Evolutionary conservation across 2,329 filamentous ascomycete species (phyloP).

Genomic region (Calonectria naviculata): DNA sequence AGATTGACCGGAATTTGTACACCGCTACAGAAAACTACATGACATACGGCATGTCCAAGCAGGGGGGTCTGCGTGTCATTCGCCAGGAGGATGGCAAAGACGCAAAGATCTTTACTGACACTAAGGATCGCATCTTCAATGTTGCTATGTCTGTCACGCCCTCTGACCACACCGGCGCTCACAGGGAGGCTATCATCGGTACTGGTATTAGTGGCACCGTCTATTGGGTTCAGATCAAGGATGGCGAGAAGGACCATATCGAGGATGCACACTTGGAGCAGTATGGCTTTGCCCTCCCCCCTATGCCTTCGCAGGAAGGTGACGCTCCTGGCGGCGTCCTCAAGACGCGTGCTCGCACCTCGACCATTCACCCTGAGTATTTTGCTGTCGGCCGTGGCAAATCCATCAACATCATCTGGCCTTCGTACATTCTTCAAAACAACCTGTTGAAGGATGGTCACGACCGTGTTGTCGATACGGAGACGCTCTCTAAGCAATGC

Average conservation of each 20-base stretch:
- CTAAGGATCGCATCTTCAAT: constrained; percentile 94
- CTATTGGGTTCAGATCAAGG: constrained; percentile 91
- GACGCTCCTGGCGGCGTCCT: constrained; percentile 92
- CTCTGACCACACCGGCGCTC: constrained; percentile 63
- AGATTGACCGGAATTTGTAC: constrained; percentile 93
- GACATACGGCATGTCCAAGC: constrained; percentile 93
- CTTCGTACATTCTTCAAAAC: constrained; percentile 71
- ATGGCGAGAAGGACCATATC: constrained; percentile 81
- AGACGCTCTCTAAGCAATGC: constrained; percentile 87
- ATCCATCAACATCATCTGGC: constrained; percentile 90
- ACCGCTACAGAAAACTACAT: constrained; percentile 93
- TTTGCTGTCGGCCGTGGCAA: constrained; percentile 97
- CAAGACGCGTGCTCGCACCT: constrained; percentile 94
- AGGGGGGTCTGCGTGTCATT: constrained; percentile 92
- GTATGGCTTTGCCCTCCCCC: constrained; percentile 89
- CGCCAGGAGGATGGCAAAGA: constrained; percentile 93
- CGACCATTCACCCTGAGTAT: constrained; percentile 88
- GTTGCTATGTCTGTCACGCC: constrained; percentile 82
- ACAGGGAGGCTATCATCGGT: constrained; percentile 86
- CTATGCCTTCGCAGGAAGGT: constrained; percentile 86
- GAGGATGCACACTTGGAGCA: constrained; percentile 83
- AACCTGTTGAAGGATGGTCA: constrained; percentile 72
- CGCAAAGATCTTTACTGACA: constrained; percentile 90
- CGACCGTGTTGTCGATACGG: constrained; percentile 82
- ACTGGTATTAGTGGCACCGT: constrained; percentile 95